A percentile compares a stretch with the other conserved stretches of the same genome.
These are phyloP conservation scores for Neoarthrinium moseri DNA, from an alignment of 2,329 filamentous ascomycete species.

Conservation along the genomic window DNA sequence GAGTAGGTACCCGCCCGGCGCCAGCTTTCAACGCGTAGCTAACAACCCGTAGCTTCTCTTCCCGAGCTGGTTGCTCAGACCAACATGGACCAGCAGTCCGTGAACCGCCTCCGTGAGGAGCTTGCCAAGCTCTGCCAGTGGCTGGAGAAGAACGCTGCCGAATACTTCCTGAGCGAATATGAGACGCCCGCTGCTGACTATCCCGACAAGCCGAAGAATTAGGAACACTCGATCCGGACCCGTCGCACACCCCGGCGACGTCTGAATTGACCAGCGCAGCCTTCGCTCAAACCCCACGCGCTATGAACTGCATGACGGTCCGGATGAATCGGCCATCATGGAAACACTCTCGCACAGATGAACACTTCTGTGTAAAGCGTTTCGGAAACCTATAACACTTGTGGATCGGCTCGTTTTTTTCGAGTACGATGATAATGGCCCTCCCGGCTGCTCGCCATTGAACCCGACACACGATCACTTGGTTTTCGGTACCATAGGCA, in stretches of 20 bases:
- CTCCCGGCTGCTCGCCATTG: too few species aligned
- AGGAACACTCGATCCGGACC: neutral
- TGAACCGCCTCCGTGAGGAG: slow-evolving; percentile 85
- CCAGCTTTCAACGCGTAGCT: neutral
- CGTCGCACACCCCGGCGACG: too few species aligned
- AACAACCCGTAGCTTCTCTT: slow-evolving; percentile 64
- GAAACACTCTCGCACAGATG: neutral
- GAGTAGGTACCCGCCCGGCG: slow-evolving; percentile 53
- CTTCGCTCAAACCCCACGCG: too few species aligned
- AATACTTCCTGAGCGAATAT: slow-evolving; percentile 77
- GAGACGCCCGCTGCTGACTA: slow-evolving; percentile 72
- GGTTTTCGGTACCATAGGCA: too few species aligned
- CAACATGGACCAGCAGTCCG: slow-evolving; percentile 94
- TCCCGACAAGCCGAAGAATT: slow-evolving; percentile 59
- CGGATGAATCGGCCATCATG: neutral
- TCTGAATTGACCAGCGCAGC: too few species aligned
- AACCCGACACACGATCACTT: too few species aligned
- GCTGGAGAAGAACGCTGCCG: slow-evolving; percentile 73
- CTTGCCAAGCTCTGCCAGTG: slow-evolving; percentile 82
- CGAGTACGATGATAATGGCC: too few species aligned
- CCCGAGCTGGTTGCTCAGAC: slow-evolving; percentile 95
- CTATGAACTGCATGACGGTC: neutral
- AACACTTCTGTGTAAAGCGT: too few species aligned
- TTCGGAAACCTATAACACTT: too few species aligned
- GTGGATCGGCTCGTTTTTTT: too few species aligned